These are phyloP conservation scores for Cinchona pubescens DNA, from an alignment of 257 asterid genomes.

Conservation along the genomic window DNA sequence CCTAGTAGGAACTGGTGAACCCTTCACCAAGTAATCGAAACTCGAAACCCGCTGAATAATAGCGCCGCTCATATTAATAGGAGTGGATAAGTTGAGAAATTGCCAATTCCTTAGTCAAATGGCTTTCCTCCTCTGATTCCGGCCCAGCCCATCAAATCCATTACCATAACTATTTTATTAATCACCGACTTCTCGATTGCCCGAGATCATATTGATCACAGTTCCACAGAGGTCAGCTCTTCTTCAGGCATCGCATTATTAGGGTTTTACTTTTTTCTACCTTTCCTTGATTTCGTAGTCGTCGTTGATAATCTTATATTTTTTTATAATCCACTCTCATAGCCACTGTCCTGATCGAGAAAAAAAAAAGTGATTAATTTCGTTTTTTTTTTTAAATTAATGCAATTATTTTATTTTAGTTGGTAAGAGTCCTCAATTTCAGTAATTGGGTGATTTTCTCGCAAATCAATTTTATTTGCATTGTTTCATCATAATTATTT, in stretches of 20 bases:
- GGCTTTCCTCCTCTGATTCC: too few relatives aligned
- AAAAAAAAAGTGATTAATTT: background rate
- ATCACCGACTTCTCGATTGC: too few relatives aligned
- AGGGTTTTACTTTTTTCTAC: background rate
- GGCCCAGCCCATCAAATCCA: too few relatives aligned
- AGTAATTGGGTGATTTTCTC: background rate
- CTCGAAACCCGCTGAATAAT: too few relatives aligned
- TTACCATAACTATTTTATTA: too few relatives aligned
- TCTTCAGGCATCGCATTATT: background rate
- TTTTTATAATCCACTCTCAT: background rate
- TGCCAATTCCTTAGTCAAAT: too few relatives aligned
- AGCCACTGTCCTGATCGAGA: background rate
- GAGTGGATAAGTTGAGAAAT: too few relatives aligned
- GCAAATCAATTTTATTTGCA: background rate
- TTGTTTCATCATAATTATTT: background rate
- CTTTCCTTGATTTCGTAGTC: background rate
- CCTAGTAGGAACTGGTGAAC: background rate
- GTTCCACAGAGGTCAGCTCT: background rate
- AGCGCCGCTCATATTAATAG: too few relatives aligned
- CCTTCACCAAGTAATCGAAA: background rate
- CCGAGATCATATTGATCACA: too few relatives aligned
- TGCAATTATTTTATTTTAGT: background rate
- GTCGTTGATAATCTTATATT: background rate
- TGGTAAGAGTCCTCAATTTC: background rate
- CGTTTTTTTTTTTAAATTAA: background rate